A percentile compares a stretch with the other conserved stretches of the same genome.
phyloP scores from a whole-genome alignment of 2,329 filamentous ascomycete genomes.

The Clonostachys sp. region DNA sequence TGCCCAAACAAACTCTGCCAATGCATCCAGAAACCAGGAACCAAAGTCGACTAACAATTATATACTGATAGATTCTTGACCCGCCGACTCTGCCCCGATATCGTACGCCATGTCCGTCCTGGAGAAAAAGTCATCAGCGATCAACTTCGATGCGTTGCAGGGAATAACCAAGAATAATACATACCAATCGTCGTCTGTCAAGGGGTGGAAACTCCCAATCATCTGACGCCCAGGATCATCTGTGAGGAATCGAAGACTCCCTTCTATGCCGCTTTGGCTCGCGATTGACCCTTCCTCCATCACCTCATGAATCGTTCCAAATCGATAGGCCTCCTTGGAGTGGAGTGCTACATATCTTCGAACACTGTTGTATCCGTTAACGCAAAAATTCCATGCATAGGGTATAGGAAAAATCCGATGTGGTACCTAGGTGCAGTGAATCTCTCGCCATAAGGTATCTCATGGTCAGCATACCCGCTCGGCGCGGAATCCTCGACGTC shows the following conservation, averaged over 20 bases:
- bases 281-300: background rate
- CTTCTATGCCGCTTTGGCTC: conserved; percentile 17
- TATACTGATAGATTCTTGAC: background rate
- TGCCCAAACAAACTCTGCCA: background rate
- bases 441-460: conserved; percentile 2
- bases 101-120: conserved; percentile 2
- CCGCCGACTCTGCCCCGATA: background rate
- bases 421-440: conserved; percentile 1
- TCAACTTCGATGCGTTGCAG: no score
- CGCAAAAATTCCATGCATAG: background rate
- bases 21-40: background rate
- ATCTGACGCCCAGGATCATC: conserved; percentile 70
- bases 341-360: background rate
- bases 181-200: conserved; percentile 67
- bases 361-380: background rate
- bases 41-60: background rate
- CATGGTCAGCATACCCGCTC: conserved; percentile 2
- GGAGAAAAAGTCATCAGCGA: no score
- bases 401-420: no score
- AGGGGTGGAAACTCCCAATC: conserved; percentile 64
- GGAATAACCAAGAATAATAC: background rate
- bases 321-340: conserved; percentile 1
- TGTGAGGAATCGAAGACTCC: conserved; percentile 62
- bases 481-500: conserved; percentile 1
- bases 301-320: background rate